phyloP scores from a whole-genome alignment of 352 stramenopile genomes.

The Pythium oligandrum region DNA sequence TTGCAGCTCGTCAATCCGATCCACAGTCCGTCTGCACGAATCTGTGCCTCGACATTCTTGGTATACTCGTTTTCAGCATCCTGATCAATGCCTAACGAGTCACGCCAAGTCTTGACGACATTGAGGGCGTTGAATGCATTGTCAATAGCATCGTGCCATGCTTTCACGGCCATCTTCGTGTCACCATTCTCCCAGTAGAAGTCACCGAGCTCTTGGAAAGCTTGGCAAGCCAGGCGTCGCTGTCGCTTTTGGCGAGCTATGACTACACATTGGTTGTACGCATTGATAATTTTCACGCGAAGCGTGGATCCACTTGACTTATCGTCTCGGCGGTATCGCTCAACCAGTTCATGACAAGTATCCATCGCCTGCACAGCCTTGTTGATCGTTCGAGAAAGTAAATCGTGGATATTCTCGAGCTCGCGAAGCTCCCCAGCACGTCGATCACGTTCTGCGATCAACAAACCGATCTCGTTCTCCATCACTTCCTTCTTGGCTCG shows the following conservation, averaged over 20 bases:
- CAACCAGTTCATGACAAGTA: conserved; percentile 36
- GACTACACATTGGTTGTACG: conserved; percentile 46
- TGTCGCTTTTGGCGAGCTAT: conserved; percentile 65
- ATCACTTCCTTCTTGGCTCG: conserved; percentile 31
- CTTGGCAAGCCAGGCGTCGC: conserved; percentile 47
- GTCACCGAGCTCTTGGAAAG: conserved; percentile 64
- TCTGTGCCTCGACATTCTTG: conserved; percentile 15
- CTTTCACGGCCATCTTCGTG: conserved; percentile 36
- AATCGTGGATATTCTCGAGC: conserved; percentile 17
- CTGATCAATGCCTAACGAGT: conserved; percentile 29
- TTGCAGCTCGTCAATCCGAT: conserved; percentile 44
- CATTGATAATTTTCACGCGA: conserved; percentile 27
- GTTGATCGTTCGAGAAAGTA: conserved; percentile 32
- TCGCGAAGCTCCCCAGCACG: conserved; percentile 14
- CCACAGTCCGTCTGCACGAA: conserved; percentile 58
- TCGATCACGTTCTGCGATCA: conserved; percentile 14
- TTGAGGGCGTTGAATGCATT: conserved; percentile 63
- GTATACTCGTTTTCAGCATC: conserved; percentile 9
- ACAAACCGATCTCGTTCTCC: conserved; percentile 27
- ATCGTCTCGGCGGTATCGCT: conserved; percentile 27
- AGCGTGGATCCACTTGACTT: neutral
- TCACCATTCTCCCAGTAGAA: conserved; percentile 57
- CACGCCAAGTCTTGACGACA: conserved; percentile 39
- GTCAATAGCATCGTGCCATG: conserved; percentile 70
- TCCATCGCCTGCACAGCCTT: conserved; percentile 61